Percentiles rank a stretch among this genome's conserved stretches.
Evolutionary conservation across 1,139 yeast genomes (phyloP).

Genomic region (Lodderomyces elongisporus): DNA sequence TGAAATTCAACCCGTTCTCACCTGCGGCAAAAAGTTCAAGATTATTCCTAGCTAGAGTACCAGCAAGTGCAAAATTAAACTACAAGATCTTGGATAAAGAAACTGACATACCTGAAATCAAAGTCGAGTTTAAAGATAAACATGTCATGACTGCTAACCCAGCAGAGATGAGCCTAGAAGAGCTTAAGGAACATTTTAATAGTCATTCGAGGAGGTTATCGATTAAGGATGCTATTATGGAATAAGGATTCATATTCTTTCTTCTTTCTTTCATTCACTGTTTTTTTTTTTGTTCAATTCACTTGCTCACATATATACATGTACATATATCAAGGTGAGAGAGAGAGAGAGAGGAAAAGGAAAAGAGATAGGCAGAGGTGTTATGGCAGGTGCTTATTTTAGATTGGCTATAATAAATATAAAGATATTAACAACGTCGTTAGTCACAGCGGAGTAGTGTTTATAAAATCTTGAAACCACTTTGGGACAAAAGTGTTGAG

Average conservation of each 20-base stretch:
- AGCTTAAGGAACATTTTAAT: constrained; percentile 54
- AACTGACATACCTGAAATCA: constrained; percentile 56
- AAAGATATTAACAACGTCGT: too few relatives aligned
- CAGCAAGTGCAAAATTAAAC: constrained; percentile 59
- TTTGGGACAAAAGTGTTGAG: constrained; percentile 15
- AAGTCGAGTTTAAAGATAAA: constrained; percentile 82
- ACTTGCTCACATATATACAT: not conserved
- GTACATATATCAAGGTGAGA: too few relatives aligned
- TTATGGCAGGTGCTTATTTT: too few relatives aligned
- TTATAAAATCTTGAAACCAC: constrained; percentile 14
- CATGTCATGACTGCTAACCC: constrained; percentile 69
- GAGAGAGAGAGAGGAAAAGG: too few relatives aligned
- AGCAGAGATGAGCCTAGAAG: constrained; percentile 43
- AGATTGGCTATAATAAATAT: too few relatives aligned
- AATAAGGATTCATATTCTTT: constrained; percentile 8
- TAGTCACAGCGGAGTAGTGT: too few relatives aligned
- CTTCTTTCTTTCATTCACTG: not conserved
- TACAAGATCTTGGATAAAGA: constrained; percentile 46
- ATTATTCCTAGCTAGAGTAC: constrained; percentile 72
- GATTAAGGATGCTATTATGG: constrained; percentile 56
- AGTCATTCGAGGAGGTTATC: constrained; percentile 67
- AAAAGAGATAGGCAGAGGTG: too few relatives aligned
- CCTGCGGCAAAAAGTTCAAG: constrained; percentile 78
- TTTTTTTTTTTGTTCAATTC: not conserved
- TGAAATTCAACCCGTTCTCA: constrained; percentile 74